phyloP scores from a whole-genome alignment of 1,284 basidiomycete genomes.

The Polyporus tsugae region DNA sequence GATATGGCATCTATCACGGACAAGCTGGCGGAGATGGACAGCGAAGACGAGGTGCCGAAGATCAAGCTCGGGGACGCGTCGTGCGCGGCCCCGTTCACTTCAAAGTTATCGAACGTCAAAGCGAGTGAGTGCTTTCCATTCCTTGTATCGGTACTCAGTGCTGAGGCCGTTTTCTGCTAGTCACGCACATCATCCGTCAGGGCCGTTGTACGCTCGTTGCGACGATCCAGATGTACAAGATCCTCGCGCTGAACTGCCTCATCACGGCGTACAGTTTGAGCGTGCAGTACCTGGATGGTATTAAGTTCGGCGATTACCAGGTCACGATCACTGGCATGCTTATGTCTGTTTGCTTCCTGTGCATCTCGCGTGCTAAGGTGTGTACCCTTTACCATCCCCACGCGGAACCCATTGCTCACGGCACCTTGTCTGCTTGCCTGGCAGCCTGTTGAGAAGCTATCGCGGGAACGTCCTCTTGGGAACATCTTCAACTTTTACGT shows the following conservation, averaged over 20 bases:
- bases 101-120: slow-evolving; percentile 92
- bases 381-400: slow-evolving; percentile 28
- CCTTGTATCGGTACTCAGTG: not conserved
- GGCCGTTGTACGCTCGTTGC: slow-evolving; percentile 96
- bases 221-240: slow-evolving; percentile 99
- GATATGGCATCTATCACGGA: slow-evolving; percentile 89
- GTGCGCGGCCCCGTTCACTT: slow-evolving; percentile 96
- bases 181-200: slow-evolving; percentile 95
- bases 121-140: slow-evolving; percentile 69
- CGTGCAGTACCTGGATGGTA: slow-evolving; percentile 96
- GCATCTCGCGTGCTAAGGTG: slow-evolving; percentile 96
- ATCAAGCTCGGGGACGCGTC: slow-evolving; percentile 98
- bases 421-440: slow-evolving; percentile 10
- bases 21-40: slow-evolving; percentile 91
- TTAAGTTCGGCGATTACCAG: slow-evolving; percentile 98
- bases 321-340: slow-evolving; percentile 93
- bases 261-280: slow-evolving; percentile 96
- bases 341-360: slow-evolving; percentile 97
- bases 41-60: slow-evolving; percentile 92
- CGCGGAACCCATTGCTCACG: not conserved
- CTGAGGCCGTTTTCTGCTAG: slow-evolving; percentile 49
- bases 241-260: slow-evolving; percentile 93
- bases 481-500: slow-evolving; percentile 98
- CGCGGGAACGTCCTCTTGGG: slow-evolving; percentile 88
- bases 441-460: slow-evolving; percentile 91